These are phyloP conservation scores for Nothopassalora personata DNA, from an alignment of 2,329 filamentous ascomycete species.

Conservation along the genomic window DNA sequence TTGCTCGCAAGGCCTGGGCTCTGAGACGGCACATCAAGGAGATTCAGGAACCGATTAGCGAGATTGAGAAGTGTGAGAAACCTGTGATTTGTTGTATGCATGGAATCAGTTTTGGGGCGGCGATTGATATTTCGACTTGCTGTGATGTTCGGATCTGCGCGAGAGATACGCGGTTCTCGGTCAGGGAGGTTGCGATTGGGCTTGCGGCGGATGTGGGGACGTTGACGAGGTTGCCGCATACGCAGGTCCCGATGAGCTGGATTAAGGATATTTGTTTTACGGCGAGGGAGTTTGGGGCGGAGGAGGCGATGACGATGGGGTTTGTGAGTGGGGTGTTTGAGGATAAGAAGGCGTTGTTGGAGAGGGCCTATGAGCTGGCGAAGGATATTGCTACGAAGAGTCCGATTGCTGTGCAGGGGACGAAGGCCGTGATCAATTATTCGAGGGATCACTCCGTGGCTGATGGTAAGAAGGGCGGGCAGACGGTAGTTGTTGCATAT, in stretches of 20 bases:
- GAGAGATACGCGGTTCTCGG: conserved; percentile 55
- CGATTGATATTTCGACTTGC: conserved; percentile 64
- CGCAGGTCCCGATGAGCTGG: conserved; percentile 66
- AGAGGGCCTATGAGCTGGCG: conserved; percentile 59
- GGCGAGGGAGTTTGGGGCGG: conserved; percentile 62
- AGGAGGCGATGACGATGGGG: conserved; percentile 63
- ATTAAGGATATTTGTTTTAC: conserved; percentile 73
- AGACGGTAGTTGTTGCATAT: conserved; percentile 50
- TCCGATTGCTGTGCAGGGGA: conserved; percentile 79
- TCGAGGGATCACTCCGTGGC: conserved; percentile 70
- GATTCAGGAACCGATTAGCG: conserved; percentile 73
- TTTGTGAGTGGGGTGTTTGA: conserved; percentile 64
- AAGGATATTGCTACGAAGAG: conserved; percentile 71
- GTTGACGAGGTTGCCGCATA: conserved; percentile 68
- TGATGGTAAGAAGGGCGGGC: conserved; percentile 47
- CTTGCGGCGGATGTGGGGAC: conserved; percentile 75
- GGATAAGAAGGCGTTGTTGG: conserved; percentile 54
- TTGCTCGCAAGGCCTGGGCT: conserved; percentile 26
- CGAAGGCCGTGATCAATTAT: conserved; percentile 80
- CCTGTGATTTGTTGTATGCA: conserved; percentile 79
- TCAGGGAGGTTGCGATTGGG: conserved; percentile 79
- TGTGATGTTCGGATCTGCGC: conserved; percentile 63
- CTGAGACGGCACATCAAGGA: conserved; percentile 66
- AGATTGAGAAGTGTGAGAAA: conserved; percentile 83
- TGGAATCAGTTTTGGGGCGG: conserved; percentile 70